Conservation (phyloP, 1,284 basidiomycete species). For the Sporisorium exsertum region DNA sequence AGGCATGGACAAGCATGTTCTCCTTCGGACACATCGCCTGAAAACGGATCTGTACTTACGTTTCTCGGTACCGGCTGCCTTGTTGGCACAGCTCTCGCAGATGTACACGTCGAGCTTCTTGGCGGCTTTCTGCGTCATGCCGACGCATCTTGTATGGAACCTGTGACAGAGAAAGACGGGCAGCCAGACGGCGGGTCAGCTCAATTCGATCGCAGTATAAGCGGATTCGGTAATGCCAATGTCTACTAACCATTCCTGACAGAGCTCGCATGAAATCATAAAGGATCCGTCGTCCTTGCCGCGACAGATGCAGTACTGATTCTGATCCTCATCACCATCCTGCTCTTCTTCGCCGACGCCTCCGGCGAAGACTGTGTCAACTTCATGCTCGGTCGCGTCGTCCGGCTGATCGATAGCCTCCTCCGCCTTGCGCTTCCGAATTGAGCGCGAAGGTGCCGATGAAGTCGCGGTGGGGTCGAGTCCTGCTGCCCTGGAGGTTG, state of each 20-base stretch:
- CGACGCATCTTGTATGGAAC: conserved; percentile 65
- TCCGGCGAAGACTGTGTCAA: conserved; percentile 28
- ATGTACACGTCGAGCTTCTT: conserved; percentile 60
- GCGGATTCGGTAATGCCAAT: not conserved
- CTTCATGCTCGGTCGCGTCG: conserved; percentile 14
- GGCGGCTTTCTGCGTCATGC: conserved; percentile 58
- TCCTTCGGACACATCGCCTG: not conserved
- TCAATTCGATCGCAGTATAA: conserved; percentile 1
- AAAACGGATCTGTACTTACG: conserved; percentile 42
- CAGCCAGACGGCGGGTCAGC: conserved; percentile 6
- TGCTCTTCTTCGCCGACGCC: conserved; percentile 25
- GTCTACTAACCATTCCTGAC: conserved; percentile 64
- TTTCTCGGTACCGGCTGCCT: conserved; percentile 11
- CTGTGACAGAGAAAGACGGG: conserved; percentile 19
- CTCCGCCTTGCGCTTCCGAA: conserved; percentile 33
- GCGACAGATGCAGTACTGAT: conserved; percentile 64
- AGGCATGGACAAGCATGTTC: not conserved
- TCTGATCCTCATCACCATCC: conserved; percentile 42
- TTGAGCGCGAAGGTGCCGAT: conserved; percentile 5
- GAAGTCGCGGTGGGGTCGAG: conserved; percentile 17
- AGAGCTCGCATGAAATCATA: conserved; percentile 65
- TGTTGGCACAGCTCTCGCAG: conserved; percentile 51
- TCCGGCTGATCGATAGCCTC: conserved; percentile 16
- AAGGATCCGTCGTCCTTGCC: conserved; percentile 63
- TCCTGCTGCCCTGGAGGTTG: conserved; percentile 33